These are phyloP conservation scores for Nemania sp. DNA, from an alignment of 2,329 filamentous ascomycete species.

Conservation along the genomic window DNA sequence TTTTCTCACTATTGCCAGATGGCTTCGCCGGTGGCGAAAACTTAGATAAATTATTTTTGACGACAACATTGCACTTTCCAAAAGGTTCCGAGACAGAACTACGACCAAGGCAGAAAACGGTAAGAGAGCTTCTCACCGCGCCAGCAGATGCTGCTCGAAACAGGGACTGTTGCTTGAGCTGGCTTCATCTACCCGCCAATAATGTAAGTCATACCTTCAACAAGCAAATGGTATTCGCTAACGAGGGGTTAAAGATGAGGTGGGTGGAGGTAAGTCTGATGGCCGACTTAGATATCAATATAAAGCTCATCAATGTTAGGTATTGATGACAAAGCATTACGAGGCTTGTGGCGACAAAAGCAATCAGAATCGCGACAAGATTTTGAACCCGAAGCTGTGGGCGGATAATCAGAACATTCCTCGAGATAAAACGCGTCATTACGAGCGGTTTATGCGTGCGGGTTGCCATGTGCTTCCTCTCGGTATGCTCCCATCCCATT, in stretches of 20 bases:
- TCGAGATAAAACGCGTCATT: background rate
- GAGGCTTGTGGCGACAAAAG: background rate
- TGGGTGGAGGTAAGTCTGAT: constrained; percentile 1
- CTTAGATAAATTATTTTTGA: background rate
- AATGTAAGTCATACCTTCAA: background rate
- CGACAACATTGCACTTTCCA: background rate
- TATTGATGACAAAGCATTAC: constrained; percentile 1
- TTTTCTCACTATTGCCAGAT: too few relatives aligned
- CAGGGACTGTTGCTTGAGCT: background rate
- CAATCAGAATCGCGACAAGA: background rate
- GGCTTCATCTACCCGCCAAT: constrained; percentile 2
- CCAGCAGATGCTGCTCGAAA: background rate
- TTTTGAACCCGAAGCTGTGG: background rate
- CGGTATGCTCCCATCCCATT: background rate
- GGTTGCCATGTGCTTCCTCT: background rate
- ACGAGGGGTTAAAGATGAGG: background rate
- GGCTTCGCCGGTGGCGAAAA: background rate
- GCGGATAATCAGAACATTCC: background rate
- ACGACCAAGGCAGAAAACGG: background rate
- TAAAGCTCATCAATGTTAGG: background rate
- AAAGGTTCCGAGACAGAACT: background rate
- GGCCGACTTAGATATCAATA: background rate
- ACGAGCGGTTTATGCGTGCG: background rate
- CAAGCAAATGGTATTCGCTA: background rate
- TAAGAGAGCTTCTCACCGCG: background rate